Evolutionary conservation across 495 filamentous ascomycete genomes (phyloP).

Genomic region (Penicillium angulare): DNA sequence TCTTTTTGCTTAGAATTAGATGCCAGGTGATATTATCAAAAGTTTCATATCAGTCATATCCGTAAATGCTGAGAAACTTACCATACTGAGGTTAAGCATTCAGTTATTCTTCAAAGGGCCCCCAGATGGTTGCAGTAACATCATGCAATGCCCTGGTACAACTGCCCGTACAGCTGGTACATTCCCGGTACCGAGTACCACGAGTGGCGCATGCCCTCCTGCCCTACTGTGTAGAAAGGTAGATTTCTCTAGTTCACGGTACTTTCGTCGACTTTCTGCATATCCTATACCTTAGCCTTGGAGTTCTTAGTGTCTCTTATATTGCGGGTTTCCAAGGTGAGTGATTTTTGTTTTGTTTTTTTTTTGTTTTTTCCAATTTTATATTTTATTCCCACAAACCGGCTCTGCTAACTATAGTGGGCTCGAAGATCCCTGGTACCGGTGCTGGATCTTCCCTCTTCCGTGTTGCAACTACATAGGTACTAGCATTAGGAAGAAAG

Average conservation of each 20-base stretch:
- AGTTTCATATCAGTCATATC: no score
- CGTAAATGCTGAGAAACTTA: no score
- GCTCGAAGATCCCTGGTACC: constrained; percentile 27
- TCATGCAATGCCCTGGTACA: no score
- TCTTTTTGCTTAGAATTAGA: not conserved
- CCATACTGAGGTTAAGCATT: no score
- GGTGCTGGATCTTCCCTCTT: constrained; percentile 26
- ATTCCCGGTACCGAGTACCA: constrained; percentile 11
- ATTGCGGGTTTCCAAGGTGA: no score
- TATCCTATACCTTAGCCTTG: no score
- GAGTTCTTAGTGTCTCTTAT: no score
- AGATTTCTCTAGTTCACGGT: not conserved
- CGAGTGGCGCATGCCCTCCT: constrained; percentile 18
- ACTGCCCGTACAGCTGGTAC: no score
- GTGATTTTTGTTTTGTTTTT: not conserved
- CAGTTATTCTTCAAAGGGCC: not conserved
- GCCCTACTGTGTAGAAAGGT: constrained; percentile 9
- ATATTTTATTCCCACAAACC: not conserved
- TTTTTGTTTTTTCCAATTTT: not conserved
- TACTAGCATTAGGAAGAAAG: no score
- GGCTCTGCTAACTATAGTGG: no score
- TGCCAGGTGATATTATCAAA: no score
- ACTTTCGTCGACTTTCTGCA: not conserved
- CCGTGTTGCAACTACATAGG: constrained; percentile 22
- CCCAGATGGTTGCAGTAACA: not conserved